Evolutionary conservation across 306 rosid genomes (phyloP).

Genomic region (Prunus padus): DNA sequence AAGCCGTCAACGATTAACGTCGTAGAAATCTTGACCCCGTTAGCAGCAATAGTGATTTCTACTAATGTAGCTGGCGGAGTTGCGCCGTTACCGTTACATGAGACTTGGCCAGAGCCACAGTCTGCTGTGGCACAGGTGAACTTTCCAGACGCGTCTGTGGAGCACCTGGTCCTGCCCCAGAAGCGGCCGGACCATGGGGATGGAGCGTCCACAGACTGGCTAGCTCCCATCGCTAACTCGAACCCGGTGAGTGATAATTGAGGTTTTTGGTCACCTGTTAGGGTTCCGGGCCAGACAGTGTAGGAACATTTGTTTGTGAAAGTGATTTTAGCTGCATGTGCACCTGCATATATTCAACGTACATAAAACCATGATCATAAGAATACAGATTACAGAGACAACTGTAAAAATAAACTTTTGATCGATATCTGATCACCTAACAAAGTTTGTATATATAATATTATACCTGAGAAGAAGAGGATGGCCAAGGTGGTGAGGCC

Average conservation of each 20-base stretch:
- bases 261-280: neutral
- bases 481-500: constrained; percentile 6
- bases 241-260: constrained; percentile 21
- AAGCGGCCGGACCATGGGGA: constrained; percentile 65
- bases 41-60: constrained; percentile 49
- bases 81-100: constrained; percentile 46
- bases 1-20: constrained; percentile 70
- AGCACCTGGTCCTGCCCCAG: constrained; percentile 59
- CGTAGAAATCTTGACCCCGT: constrained; percentile 65
- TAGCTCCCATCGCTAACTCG: neutral
- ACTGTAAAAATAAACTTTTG: too few relatives aligned
- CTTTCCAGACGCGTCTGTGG: constrained; percentile 40
- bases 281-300: constrained; percentile 32
- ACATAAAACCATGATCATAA: too few relatives aligned
- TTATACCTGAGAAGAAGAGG: constrained; percentile 3
- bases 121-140: constrained; percentile 68
- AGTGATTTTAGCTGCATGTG: constrained; percentile 3
- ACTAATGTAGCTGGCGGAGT: constrained; percentile 54
- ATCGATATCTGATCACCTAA: too few relatives aligned
- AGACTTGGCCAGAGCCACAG: constrained; percentile 51
- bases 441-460: neutral
- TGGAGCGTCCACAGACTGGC: constrained; percentile 16
- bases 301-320: constrained; percentile 22
- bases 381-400: too few relatives aligned
- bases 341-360: neutral